Base-by-base conservation (phyloP, 305 asterid genomes). In the Fraxinus xanthoxyloides region DNA sequence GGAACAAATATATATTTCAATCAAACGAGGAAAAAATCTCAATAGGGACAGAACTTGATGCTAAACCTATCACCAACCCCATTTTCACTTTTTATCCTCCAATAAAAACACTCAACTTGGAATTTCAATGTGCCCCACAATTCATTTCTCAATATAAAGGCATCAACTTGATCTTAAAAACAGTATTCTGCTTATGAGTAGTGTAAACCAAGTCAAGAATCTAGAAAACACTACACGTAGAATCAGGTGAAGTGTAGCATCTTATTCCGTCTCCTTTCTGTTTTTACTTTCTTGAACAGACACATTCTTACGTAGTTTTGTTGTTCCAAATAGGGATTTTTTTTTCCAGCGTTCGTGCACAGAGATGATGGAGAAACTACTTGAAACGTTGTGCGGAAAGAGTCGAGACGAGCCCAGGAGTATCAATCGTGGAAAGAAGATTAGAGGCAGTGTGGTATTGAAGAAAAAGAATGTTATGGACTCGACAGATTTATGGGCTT, bases 381-480 rank as follows among this genome's bases (percentile, higher is more conserved):
- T 91, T 32, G 88, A 85, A 21, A 83, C 79, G 5, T 88, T 92
- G 21, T 94, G 98, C 21, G 98, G 97, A 61, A 89, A 82, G 82
- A 87, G 26, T 24, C 48, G 73, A 24, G 91, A 90, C 3, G 90
- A 76, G 3, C 84, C 84, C 59, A n/a, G 13, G 77, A 77, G 38
- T 4, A 90, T 61, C 32, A 4, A 1, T 8, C 5, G 80, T 81
- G 19, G 12, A 17, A 81, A 3, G 77, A 90, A 88, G 88, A 87
- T 95, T 19, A 89, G 76, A 79, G 98, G 93, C 34, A 84, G 77
- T 0, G 90, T 91, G 4, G 88, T 87, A 6, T 75, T 94, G 88
- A 84, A 80, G 91, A 93, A 93, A 90, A 94, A 93, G 86, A 93
- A 84, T 61, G 82, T 83, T 61, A 36, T 90, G 88, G 97, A 90